A percentile compares a stretch with the other conserved stretches of the same genome.
phyloP scores from a whole-genome alignment of 2,329 filamentous ascomycete genomes.

The Neoarthrinium moseri region DNA sequence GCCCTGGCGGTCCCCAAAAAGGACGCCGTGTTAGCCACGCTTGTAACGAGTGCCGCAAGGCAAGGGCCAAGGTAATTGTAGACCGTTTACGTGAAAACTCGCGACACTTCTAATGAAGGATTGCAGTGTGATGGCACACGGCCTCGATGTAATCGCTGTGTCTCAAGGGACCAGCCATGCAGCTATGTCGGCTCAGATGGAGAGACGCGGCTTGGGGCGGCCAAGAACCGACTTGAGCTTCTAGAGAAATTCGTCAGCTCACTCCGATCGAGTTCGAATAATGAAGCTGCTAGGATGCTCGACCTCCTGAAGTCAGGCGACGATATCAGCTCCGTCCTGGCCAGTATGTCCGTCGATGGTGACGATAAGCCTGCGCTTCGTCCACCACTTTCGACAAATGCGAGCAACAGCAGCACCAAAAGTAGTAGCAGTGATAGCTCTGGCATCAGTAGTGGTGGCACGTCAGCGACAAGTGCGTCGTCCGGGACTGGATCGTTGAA shows the following conservation, averaged over 20 bases:
- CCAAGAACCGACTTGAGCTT: constrained; percentile 24
- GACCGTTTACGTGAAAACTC: neutral
- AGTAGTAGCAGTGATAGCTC: no score
- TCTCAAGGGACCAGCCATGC: constrained; percentile 23
- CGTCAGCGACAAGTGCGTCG: neutral
- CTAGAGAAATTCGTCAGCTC: constrained; percentile 25
- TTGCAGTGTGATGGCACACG: constrained; percentile 30
- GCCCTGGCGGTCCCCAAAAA: no score
- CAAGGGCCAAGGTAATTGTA: constrained; percentile 7
- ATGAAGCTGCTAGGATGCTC: constrained; percentile 24
- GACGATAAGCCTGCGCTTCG: no score
- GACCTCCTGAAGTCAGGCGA: constrained; percentile 19
- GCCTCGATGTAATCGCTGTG: constrained; percentile 27
- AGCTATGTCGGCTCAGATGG: constrained; percentile 30
- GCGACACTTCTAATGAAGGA: neutral
- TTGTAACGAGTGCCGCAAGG: constrained; percentile 9
- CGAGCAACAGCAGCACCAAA: neutral
- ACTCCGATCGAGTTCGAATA: constrained; percentile 18
- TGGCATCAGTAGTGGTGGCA: no score
- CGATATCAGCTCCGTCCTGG: constrained; percentile 9
- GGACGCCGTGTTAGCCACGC: no score
- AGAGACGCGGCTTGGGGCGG: constrained; percentile 28
- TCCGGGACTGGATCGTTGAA: neutral
- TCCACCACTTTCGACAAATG: neutral
- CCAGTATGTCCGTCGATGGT: neutral